Evolutionary conservation across 768 basidiomycete genomes (phyloP), one percentile per base, ranked within the genome.

Genomic region (Mycena vulgaris): DNA sequence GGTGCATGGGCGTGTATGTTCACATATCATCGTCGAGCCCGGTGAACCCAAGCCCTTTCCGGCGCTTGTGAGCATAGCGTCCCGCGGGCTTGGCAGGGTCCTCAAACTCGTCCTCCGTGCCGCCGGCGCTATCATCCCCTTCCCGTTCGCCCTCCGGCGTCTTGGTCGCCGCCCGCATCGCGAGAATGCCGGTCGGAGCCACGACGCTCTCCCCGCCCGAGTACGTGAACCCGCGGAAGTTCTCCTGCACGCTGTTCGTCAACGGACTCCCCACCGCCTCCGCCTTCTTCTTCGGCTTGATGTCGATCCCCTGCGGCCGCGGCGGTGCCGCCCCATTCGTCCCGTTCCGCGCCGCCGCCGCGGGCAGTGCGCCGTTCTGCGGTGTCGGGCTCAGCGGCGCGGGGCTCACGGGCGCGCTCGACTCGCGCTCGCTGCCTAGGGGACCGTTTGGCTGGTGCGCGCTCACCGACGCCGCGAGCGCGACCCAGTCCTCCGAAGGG

Each of bases 221-320:
- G 78, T 92, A 95, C 10, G 94, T 97, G 86, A 99, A 99, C 23
- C 97, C 97, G 52, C 93, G 88, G 81, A 99, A 99, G 78, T 98
- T 96, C 83, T 97, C 97, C 83, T 99, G 97, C 52, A 98, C 94
- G 77, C 93, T 95, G 79, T 85, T 95, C 71, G 96, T 97, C 77
- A 98, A 84, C 45, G 95, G 95, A 35, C 88, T 90, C 14, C 89
- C 91, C 33, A 78, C 79, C 19, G 79, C 83, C 23, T 83, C 83
- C 71, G 81, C 82, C 78, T 83, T 87, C 77, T 82, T 83, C 65
- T 83, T 83, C 63, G 79, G 82, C 72, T 84, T 84, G 72, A 90
- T 92, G 76, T 89, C 84, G 67, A 91, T 91, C 16, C 83, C 84
- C 73, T 83, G 79, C 48, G 78, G 68, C 27, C 71, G 72, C 42